phyloP scores from a whole-genome alignment of 164 flowering plant genomes.

The Chimonanthus salicifolius region DNA sequence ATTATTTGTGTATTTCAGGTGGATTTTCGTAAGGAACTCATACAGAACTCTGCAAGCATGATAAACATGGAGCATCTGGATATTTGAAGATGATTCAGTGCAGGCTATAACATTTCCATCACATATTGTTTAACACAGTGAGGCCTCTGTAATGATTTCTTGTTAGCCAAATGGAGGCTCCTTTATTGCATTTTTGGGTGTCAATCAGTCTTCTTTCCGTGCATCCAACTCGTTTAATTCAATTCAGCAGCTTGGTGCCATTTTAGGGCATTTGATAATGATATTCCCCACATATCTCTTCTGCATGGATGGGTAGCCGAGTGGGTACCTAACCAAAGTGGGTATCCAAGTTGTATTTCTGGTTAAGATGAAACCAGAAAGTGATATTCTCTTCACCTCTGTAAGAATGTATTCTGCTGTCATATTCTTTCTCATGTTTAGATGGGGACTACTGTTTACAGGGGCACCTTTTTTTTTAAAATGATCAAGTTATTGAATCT shows the following conservation, averaged over 20 bases:
- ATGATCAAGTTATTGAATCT: too few relatives aligned
- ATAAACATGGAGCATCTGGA: conserved; percentile 63
- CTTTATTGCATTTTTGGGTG: not conserved
- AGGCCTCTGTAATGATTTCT: too few relatives aligned
- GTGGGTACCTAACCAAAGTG: not conserved
- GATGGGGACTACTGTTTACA: too few relatives aligned
- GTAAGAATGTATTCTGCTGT: too few relatives aligned
- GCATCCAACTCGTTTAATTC: not conserved
- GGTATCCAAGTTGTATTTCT: not conserved
- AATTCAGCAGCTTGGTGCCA: not conserved
- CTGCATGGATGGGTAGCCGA: not conserved
- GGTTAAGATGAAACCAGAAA: not conserved
- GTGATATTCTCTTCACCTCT: too few relatives aligned
- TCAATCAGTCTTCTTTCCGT: not conserved
- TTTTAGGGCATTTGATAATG: not conserved
- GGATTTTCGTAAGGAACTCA: conserved; percentile 70
- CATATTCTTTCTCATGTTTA: too few relatives aligned
- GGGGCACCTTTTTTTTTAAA: too few relatives aligned
- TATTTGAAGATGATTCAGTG: conserved; percentile 35
- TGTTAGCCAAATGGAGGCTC: not conserved
- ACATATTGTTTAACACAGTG: not conserved
- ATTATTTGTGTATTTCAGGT: conserved; percentile 40
- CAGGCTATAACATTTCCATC: not conserved
- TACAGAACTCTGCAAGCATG: conserved; percentile 47
- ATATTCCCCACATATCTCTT: not conserved